These are phyloP conservation scores for Paulownia fortunei DNA, from an alignment of 257 asterid species.

Conservation along the genomic window DNA sequence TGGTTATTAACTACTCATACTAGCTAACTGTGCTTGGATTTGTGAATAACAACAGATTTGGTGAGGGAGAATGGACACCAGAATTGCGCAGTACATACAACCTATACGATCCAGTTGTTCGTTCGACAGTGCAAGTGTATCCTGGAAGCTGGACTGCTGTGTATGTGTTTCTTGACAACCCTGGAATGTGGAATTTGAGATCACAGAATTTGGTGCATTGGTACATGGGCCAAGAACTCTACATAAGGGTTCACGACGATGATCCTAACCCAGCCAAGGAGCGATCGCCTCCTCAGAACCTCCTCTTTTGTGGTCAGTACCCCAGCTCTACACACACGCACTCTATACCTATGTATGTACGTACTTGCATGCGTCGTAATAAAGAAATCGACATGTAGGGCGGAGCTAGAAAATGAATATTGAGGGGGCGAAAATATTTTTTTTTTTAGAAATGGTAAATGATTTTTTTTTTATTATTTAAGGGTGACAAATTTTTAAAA, in stretches of 20 bases:
- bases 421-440: too few species aligned
- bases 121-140: constrained; percentile 49
- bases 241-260: constrained; percentile 42
- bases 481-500: too few species aligned
- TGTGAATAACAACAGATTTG: constrained; percentile 37
- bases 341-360: too few species aligned
- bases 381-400: not conserved
- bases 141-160: constrained; percentile 44
- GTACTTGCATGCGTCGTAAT: too few species aligned
- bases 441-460: too few species aligned
- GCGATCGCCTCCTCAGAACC: constrained; percentile 44
- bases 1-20: not conserved
- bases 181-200: constrained; percentile 53
- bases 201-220: constrained; percentile 46
- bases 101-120: constrained; percentile 52
- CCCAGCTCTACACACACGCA: not conserved
- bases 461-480: too few species aligned
- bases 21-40: not conserved
- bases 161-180: constrained; percentile 44
- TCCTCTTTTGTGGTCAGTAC: constrained; percentile 43
- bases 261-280: constrained; percentile 53
- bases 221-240: constrained; percentile 51
- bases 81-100: constrained; percentile 44
- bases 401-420: too few species aligned
- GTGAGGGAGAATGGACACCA: constrained; percentile 54